Percentiles rank a stretch among this genome's conserved stretches.
Evolutionary conservation across 108 stramenopile genomes (phyloP).

Genomic region (Cylindrotheca fusiformis): DNA sequence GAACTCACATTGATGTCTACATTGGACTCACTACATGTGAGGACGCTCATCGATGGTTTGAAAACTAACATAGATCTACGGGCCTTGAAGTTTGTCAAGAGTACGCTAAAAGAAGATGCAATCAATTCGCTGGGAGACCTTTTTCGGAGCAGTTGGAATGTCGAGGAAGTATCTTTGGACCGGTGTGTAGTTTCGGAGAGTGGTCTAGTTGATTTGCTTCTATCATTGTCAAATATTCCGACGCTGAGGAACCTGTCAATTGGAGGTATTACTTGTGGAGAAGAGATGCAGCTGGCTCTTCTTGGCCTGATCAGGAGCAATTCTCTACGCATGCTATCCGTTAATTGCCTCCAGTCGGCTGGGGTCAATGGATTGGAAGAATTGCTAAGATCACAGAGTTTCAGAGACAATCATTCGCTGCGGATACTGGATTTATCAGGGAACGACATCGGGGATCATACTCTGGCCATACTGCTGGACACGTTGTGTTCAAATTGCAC

Average conservation of each 20-base stretch:
- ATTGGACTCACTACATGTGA: neutral
- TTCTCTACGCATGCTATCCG: neutral
- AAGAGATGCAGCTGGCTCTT: neutral
- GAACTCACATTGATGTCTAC: conserved; percentile 7
- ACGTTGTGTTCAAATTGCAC: neutral
- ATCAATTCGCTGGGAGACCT: neutral
- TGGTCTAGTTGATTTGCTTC: conserved; percentile 1
- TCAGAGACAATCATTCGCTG: neutral
- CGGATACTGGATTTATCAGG: conserved; percentile 10
- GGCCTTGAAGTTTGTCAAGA: conserved; percentile 11
- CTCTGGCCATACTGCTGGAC: neutral
- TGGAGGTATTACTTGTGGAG: neutral
- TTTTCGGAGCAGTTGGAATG: neutral
- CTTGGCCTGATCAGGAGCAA: neutral
- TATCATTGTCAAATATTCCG: neutral
- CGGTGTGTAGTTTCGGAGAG: conserved; percentile 7
- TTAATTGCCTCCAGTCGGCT: neutral
- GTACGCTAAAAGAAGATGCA: conserved; percentile 1
- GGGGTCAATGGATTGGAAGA: neutral
- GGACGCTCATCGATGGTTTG: neutral
- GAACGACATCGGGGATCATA: neutral
- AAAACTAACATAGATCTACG: neutral
- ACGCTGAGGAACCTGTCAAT: conserved; percentile 3
- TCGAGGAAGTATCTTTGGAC: conserved; percentile 4
- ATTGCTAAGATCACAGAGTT: neutral